A percentile compares a stretch with the other conserved stretches of the same genome.
Conservation (phyloP, 176 grass and related monocot genomes). For the Tillandsia fasciculata region DNA sequence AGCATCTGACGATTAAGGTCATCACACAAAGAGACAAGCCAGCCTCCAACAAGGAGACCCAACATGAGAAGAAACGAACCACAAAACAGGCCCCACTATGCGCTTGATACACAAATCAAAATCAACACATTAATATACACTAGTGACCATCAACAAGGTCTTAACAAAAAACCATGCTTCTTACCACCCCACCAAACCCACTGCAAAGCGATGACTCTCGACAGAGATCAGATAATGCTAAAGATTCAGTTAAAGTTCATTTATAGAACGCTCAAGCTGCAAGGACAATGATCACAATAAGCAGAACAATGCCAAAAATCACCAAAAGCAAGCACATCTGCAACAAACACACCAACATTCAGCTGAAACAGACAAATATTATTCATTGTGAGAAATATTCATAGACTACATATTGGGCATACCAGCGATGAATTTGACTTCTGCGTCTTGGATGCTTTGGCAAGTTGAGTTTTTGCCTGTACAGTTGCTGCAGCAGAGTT, state of each 20-base stretch:
- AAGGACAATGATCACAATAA: conserved; percentile 46
- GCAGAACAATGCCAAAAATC: conserved; percentile 36
- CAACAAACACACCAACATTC: conserved; percentile 1
- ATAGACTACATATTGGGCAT: conserved; percentile 5
- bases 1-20: too few species aligned
- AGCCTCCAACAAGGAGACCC: too few species aligned
- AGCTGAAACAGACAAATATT: conserved; percentile 2
- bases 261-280: conserved; percentile 25
- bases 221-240: conserved; percentile 14
- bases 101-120: too few species aligned
- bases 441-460: conserved; percentile 62
- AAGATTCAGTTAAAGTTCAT: background rate
- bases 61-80: too few species aligned
- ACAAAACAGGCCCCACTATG: too few species aligned
- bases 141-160: too few species aligned
- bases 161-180: too few species aligned
- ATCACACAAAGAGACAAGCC: too few species aligned
- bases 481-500: conserved; percentile 51
- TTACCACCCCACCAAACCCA: conserved; percentile 10
- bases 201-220: conserved; percentile 13
- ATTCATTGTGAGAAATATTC: background rate
- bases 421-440: conserved; percentile 93
- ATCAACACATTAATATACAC: too few species aligned
- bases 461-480: conserved; percentile 54
- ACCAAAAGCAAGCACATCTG: conserved; percentile 42